phyloP scores from a whole-genome alignment of 2,329 filamentous ascomycete species.

The Stachybotrys echinatus region DNA sequence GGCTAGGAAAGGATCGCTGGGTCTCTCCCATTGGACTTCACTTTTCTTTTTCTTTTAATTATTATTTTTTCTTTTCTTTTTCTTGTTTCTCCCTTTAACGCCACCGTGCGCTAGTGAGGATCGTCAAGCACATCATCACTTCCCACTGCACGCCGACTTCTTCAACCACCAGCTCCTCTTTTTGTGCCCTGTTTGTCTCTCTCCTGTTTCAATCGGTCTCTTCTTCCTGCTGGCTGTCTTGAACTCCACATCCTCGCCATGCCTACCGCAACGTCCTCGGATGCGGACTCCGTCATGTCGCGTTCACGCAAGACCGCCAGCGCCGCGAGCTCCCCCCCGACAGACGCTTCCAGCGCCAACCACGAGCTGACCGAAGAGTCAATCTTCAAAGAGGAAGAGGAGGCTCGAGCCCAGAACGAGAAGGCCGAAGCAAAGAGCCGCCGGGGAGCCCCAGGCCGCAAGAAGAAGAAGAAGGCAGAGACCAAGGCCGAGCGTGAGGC shows the following conservation, averaged over 20 bases:
- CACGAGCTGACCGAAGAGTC: constrained; percentile 18
- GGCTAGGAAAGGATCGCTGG: not conserved
- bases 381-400: constrained; percentile 29
- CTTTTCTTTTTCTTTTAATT: not conserved
- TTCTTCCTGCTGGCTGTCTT: not conserved
- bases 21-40: not conserved
- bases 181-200: not conserved
- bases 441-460: constrained; percentile 32
- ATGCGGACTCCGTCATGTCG: constrained; percentile 23
- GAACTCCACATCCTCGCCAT: constrained; percentile 11
- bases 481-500: constrained; percentile 49
- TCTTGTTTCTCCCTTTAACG: not conserved
- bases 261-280: constrained; percentile 19
- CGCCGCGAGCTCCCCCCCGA: constrained; percentile 31
- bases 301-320: constrained; percentile 24
- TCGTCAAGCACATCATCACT: too few relatives aligned
- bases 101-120: not conserved
- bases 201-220: not conserved
- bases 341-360: constrained; percentile 11
- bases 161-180: not conserved
- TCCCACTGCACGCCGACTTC: not conserved
- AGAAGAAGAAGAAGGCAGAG: constrained; percentile 42
- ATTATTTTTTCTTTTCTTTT: not conserved
- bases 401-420: constrained; percentile 29
- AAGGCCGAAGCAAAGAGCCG: constrained; percentile 42